phyloP scores from a whole-genome alignment of 2,329 filamentous ascomycete genomes.

The Alternaria metachromatica region DNA sequence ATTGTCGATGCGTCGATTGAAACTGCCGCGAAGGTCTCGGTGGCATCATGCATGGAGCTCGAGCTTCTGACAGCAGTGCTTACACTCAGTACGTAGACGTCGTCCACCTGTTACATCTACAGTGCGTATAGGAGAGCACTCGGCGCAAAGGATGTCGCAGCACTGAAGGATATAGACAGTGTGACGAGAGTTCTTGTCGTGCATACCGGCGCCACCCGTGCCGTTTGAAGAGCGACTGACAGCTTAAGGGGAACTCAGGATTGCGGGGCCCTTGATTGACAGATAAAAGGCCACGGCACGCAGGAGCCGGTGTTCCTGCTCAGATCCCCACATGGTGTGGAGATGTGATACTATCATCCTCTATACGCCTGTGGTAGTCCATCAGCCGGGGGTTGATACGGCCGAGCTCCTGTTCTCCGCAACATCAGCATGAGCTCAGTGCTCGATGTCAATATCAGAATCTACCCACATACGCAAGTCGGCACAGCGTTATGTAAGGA shows the following conservation, averaged over 20 bases:
- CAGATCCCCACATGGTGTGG: background rate
- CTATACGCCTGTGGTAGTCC: background rate
- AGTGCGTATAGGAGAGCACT: background rate
- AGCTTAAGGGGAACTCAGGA: background rate
- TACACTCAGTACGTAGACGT: background rate
- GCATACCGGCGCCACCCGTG: conserved; percentile 3
- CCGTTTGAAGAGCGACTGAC: background rate
- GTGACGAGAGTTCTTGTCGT: background rate
- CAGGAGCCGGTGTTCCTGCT: background rate
- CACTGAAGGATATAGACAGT: background rate
- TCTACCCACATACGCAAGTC: background rate
- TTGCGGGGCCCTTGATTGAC: conserved; percentile 1
- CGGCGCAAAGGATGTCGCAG: conserved; percentile 1
- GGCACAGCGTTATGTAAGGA: background rate
- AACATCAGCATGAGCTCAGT: background rate
- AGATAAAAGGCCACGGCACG: background rate
- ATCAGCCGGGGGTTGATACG: background rate
- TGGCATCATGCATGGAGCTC: background rate
- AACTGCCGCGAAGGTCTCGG: background rate
- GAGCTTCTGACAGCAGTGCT: background rate
- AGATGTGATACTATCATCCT: background rate
- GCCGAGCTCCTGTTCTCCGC: background rate
- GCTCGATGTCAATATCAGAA: background rate
- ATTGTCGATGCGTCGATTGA: background rate
- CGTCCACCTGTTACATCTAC: background rate